These are phyloP conservation scores for Skeletonema potamos DNA, from an alignment of 108 stramenopile genomes.

Conservation along the genomic window DNA sequence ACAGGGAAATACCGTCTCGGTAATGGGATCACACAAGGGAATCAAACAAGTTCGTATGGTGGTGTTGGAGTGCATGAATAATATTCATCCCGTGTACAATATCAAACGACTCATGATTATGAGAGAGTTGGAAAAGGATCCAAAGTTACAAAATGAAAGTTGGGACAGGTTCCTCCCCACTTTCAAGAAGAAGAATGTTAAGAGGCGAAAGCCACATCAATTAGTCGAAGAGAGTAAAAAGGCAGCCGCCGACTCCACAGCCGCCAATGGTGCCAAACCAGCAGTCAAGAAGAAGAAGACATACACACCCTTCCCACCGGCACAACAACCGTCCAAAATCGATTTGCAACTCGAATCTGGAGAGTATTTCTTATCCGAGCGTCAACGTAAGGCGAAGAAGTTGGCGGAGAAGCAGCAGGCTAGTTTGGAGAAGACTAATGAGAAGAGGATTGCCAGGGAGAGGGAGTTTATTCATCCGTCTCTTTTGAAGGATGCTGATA, in stretches of 20 bases:
- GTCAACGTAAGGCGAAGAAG: constrained; percentile 65
- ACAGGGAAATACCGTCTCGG: constrained; percentile 95
- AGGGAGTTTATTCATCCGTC: constrained; percentile 34
- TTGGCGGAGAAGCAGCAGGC: constrained; percentile 48
- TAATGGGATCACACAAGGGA: constrained; percentile 89
- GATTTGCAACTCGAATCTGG: constrained; percentile 95
- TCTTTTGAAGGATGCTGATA: background rate
- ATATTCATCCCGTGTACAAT: constrained; percentile 99
- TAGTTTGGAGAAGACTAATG: constrained; percentile 43
- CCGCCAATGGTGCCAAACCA: background rate
- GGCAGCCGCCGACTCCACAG: background rate
- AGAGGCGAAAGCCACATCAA: constrained; percentile 77
- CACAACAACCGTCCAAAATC: constrained; percentile 90
- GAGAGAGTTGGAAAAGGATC: constrained; percentile 96
- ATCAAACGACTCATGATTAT: constrained; percentile 99
- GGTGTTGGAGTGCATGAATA: constrained; percentile 98
- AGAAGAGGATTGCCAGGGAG: constrained; percentile 64
- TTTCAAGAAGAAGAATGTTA: constrained; percentile 97
- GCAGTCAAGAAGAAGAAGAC: constrained; percentile 73
- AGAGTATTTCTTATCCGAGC: constrained; percentile 84
- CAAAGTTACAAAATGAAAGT: constrained; percentile 88
- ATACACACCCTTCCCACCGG: constrained; percentile 98
- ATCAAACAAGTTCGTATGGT: constrained; percentile 96
- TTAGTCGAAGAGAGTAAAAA: constrained; percentile 21
- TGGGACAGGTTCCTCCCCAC: constrained; percentile 98